phyloP scores from a whole-genome alignment of 805 yeast species.

The Jamesozyma jinghongensis region DNA sequence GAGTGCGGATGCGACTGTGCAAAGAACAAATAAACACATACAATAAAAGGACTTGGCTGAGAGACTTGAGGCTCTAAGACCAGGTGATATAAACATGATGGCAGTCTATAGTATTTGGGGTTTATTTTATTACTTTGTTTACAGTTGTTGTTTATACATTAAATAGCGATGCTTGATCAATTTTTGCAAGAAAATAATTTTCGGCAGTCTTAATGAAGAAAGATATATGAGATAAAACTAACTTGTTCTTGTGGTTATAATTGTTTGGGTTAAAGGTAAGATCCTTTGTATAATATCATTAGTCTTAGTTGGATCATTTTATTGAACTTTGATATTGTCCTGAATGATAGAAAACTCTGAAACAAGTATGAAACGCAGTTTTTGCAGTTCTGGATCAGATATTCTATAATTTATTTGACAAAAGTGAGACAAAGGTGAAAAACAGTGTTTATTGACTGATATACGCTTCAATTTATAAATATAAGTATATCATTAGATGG shows the following conservation, averaged over 20 bases:
- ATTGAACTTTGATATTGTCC: background rate
- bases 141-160: background rate
- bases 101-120: background rate
- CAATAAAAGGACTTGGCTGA: constrained; percentile 10
- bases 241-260: too few relatives aligned
- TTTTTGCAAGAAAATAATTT: too few relatives aligned
- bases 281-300: background rate
- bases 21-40: constrained; percentile 16
- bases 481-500: too few relatives aligned
- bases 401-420: too few relatives aligned
- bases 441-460: too few relatives aligned
- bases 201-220: too few relatives aligned
- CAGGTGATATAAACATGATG: constrained; percentile 12
- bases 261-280: too few relatives aligned
- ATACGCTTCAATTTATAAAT: too few relatives aligned
- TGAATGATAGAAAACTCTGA: background rate
- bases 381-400: too few relatives aligned
- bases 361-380: background rate
- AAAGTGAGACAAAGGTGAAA: too few relatives aligned
- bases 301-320: too few relatives aligned
- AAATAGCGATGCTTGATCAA: background rate
- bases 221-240: background rate
- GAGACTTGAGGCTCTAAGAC: constrained; percentile 10
- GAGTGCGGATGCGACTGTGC: constrained; percentile 8
- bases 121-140: too few relatives aligned